Base-by-base conservation (phyloP, 2,329 filamentous ascomycete species). In the Colletotrichum sp. region DNA sequence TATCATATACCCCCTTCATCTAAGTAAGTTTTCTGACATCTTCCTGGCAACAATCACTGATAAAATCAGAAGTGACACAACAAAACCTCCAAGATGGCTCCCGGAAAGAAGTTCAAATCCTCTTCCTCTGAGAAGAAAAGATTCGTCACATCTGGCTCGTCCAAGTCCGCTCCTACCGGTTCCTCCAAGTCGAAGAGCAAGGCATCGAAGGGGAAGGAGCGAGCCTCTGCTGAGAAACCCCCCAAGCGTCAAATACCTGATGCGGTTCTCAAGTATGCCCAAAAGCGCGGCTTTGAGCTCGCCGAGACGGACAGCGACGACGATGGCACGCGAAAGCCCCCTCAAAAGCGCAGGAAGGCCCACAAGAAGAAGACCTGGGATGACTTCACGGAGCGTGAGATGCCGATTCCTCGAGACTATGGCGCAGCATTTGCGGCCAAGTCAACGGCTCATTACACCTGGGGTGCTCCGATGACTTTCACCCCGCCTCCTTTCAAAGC, bases 381-480 rank as follows among this genome's bases (percentile, higher is more conserved):
- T 18, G 73, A 73, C 21, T 28, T 68, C 5, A 36, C 39, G 1
- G n/a, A 59, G 18, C 70, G 34, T 12, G 73, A 75, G 59, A 32
- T 52, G 57, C 73, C 73, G n/a, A 71, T 70, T 0, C 57, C 63
- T 21, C 57, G 64, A 18, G 70, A 69, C 18, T 65, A 68, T 7
- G 73, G 73, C 18, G 72, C 69, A 7, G 16, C 24, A 4, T 75
- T 75, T 32, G 73, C 70, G 12, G 71, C 24, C 14, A 75, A 73
- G 59, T 75, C 73, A 8, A 75, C 70, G n/a, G 73, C 70, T 16
- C 34, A 65, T 32, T 59, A 24, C 34, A 75, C 70, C 8, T 75
- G 73, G 73, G 73, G 70, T 10, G 57, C 70, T 12, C 59, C 65
- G n/a, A 16, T 43, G 30, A 21, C 18, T 16, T 30, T 30, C 32